phyloP scores from a whole-genome alignment of 75 land plant species.

The Isoetes taiwanensis region DNA sequence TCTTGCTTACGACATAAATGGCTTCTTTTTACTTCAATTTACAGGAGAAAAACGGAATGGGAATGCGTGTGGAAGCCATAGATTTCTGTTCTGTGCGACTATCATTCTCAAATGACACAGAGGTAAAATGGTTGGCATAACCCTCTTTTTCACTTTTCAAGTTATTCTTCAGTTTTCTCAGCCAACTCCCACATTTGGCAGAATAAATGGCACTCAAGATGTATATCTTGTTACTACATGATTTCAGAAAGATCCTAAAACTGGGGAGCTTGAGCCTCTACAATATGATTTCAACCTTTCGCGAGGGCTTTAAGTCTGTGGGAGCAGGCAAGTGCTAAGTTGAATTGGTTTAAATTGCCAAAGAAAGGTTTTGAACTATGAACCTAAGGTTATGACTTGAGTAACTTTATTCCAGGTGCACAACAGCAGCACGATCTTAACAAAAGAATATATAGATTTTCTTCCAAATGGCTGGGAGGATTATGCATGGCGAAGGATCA shows the following conservation, averaged over 20 bases:
- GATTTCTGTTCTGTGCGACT: constrained; percentile 51
- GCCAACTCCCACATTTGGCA: too few species aligned
- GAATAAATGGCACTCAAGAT: too few species aligned
- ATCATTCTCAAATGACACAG: constrained; percentile 44
- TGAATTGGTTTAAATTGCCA: too few species aligned
- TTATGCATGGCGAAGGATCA: constrained; percentile 94
- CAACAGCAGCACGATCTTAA: constrained; percentile 79
- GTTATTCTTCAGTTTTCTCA: too few species aligned
- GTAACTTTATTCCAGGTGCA: constrained; percentile 70
- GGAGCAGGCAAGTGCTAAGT: constrained; percentile 77
- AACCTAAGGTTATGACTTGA: too few species aligned
- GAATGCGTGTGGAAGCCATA: constrained; percentile 41
- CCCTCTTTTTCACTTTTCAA: too few species aligned
- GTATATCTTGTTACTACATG: neutral
- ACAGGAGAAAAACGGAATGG: constrained; percentile 77
- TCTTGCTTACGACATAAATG: too few species aligned
- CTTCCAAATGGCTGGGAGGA: constrained; percentile 90
- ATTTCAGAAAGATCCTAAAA: constrained; percentile 70
- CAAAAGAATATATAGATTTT: constrained; percentile 79
- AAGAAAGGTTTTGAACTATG: too few species aligned
- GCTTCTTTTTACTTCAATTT: too few species aligned
- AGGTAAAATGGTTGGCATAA: constrained; percentile 60
- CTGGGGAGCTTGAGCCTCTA: constrained; percentile 71
- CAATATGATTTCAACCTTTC: constrained; percentile 65
- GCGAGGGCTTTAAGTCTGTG: constrained; percentile 73